Evolutionary conservation across 176 grass and related monocot genomes (phyloP), one percentile per base, ranked within the genome.

Genomic region (bread wheat (Triticum aestivum)): DNA sequence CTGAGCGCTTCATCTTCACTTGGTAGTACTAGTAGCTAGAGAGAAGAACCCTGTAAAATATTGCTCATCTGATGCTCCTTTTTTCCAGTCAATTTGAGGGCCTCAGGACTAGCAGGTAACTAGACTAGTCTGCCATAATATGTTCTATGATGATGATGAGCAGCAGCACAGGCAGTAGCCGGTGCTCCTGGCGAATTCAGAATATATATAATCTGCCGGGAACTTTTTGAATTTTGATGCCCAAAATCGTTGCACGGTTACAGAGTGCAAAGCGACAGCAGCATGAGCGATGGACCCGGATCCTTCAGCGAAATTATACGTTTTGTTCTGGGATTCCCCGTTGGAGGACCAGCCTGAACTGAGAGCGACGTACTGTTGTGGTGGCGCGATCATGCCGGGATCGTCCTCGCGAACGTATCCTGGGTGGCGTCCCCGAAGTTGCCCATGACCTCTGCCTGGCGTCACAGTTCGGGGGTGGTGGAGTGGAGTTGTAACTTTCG

Each of bases 1-100:
- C 69, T 82, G 82, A 64, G 69, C 51, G 82, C 70, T 91, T 85
- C 70, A 65, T 45, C 70, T 91, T 85, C 44, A 47, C 11, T 47
- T 18, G 17, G 52, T 56, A 75, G 80, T 52, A 83, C 20, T 30
- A 29, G 51, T 56, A 79, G 70, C 6, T 29, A 84, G 35, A 62
- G 84, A 75, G 73, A 69, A 38, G 67, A 84, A 81, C 11, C 69
- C 62, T 81, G 70, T 81, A 75, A 73, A 58, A 58, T 58, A 58
- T 72, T 10, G 49, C 49, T 69, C 9, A 2, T 34, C 26, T 12
- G 49, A 10, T 86, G 78, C 61, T 70, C 47, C 23, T 82, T 56
- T 86, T 54, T 15, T 5, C 29, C 33, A 10, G 21, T 29, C 20
- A 65, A 51, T 72, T 77, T 6, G 72, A 18, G 70, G 61, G 54